Conservation (phyloP, 1,284 basidiomycete genomes). For the Bjerkandera adusta region DNA sequence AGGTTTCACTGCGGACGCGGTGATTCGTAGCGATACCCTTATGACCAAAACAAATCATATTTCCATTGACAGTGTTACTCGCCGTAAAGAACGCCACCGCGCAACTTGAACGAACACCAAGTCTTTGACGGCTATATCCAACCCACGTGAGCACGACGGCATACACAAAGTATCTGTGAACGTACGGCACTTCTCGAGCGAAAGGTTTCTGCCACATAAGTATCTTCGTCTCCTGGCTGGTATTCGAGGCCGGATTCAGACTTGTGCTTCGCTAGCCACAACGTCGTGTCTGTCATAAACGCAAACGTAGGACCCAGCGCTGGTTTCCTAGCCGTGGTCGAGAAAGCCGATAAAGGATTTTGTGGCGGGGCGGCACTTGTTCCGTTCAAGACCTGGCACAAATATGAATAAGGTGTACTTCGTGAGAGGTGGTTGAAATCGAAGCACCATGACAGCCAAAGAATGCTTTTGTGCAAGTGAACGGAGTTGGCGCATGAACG, state of each 20-base stretch:
- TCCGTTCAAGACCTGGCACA: conserved; percentile 43
- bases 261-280: conserved; percentile 53
- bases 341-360: conserved; percentile 39
- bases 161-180: background rate
- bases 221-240: conserved; percentile 1
- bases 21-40: too few relatives aligned
- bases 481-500: conserved; percentile 66
- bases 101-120: conserved; percentile 31
- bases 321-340: conserved; percentile 52
- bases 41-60: too few relatives aligned
- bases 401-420: background rate
- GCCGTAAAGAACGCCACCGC: conserved; percentile 19
- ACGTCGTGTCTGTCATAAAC: conserved; percentile 66
- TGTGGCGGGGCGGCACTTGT: conserved; percentile 34
- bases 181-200: conserved; percentile 47
- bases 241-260: conserved; percentile 4
- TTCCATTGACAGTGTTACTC: too few relatives aligned
- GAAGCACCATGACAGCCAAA: conserved; percentile 51
- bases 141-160: background rate
- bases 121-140: conserved; percentile 35
- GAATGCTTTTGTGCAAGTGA: conserved; percentile 43
- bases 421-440: conserved; percentile 31
- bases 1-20: too few relatives aligned
- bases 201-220: conserved; percentile 29
- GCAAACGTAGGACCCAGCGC: conserved; percentile 73